Base-by-base conservation (phyloP, 1,284 basidiomycete genomes). In the Fomitopsis pinicola region DNA sequence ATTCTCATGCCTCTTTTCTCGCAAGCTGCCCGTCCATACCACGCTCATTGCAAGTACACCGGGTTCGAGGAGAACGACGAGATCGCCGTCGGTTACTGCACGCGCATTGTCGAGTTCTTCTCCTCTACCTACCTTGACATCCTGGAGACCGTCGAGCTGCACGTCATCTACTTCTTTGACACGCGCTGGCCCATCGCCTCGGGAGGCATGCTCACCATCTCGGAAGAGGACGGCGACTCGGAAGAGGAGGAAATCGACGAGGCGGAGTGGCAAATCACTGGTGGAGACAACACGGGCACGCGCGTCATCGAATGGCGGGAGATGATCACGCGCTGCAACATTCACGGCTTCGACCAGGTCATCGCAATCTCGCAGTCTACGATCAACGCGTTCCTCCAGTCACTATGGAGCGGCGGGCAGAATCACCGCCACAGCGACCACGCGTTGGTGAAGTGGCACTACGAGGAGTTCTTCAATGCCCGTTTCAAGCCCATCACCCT, bases 261-360 rank as follows among this genome's bases (percentile, higher is more conserved):
- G 40, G 59, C 52, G 46, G 56, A 53, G 12, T 60, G 59, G 59
- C 12, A 26, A 28, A 53, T 36, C 42, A 56, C 55, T 22, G 60
- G 45, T 12, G 28, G 22, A 8, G 46, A 55, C 30, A 58, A 19
- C 54, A 50, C 40, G 36, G 28, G 28, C n/a, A 52, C 40, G 46
- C 52, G 35, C 7, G 57, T 60, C 28, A 33, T 55, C 30, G 59
- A 62, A 40, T 69, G 67, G 64, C 66, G 65, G 40, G 67, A 72
- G 59, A 67, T 67, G n/a, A 62, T 68, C 12, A 67, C 67, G 64
- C 64, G 63, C 50, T 66, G 66, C 48, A 63, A 67, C 60, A 68
- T 70, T 64, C 59, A 58, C 56, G 71, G 71, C 58, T 75, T 71
- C 67, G 75, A 76, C 63, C 65, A 72, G 57, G 64, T 75, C 63